Conservation (phyloP, 2,329 filamentous ascomycete genomes). For the Colletotrichum spaethianum region DNA sequence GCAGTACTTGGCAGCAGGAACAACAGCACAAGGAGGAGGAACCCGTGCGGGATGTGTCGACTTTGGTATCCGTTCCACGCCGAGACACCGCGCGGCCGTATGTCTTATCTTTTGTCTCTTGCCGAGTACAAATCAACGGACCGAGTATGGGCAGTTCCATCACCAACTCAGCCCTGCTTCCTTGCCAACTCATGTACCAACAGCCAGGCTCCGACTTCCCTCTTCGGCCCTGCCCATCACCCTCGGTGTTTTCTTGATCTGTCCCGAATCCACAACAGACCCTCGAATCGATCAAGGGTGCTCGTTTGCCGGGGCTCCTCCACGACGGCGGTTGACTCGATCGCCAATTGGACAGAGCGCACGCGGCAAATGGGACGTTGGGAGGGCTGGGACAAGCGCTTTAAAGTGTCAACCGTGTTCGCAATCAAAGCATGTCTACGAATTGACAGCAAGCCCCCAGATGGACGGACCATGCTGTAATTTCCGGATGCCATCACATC, state of each 20-base stretch:
- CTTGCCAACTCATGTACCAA: background rate
- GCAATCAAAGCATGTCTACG: constrained; percentile 32
- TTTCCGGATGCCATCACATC: constrained; percentile 40
- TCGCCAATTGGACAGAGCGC: constrained; percentile 34
- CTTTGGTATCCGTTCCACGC: constrained; percentile 16
- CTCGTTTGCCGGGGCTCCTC: constrained; percentile 5
- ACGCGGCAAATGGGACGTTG: constrained; percentile 11
- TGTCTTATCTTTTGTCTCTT: constrained; percentile 14
- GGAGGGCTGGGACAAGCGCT: constrained; percentile 12
- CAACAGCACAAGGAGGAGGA: background rate
- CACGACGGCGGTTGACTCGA: constrained; percentile 23
- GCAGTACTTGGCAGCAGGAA: background rate
- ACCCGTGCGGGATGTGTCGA: background rate
- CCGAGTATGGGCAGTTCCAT: background rate
- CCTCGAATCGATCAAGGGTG: constrained; percentile 23
- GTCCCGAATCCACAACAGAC: constrained; percentile 18
- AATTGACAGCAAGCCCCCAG: constrained; percentile 32
- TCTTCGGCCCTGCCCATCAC: constrained; percentile 22
- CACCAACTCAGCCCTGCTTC: background rate
- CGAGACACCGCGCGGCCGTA: constrained; percentile 16
- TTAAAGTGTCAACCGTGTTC: constrained; percentile 17
- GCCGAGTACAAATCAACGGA: background rate
- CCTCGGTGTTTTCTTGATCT: constrained; percentile 15
- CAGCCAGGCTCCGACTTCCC: constrained; percentile 7
- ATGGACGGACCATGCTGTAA: constrained; percentile 34